Evolutionary conservation across 2,329 filamentous ascomycete genomes (phyloP).

Genomic region (Colletotrichum sansevieriae): DNA sequence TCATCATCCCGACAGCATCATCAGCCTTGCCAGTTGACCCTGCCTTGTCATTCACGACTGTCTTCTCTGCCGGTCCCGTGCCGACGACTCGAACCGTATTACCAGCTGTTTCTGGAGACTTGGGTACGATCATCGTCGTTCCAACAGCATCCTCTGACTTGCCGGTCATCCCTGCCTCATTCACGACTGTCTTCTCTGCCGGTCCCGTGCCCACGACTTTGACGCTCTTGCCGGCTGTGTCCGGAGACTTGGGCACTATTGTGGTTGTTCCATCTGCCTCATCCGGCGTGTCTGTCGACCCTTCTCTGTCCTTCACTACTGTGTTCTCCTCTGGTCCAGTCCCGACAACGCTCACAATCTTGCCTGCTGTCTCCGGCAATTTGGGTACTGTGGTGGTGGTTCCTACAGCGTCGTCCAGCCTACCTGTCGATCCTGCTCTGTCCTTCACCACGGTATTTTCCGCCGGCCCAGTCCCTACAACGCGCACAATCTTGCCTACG

Average conservation of each 20-base stretch:
- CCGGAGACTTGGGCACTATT: background rate
- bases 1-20: background rate
- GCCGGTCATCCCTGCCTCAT: slow-evolving; percentile 2
- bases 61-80: slow-evolving; percentile 1
- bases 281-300: background rate
- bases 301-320: background rate
- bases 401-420: background rate
- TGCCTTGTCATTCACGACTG: slow-evolving; percentile 5
- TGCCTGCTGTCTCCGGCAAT: background rate
- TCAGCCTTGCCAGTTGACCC: background rate
- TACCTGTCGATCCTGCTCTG: background rate
- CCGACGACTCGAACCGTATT: background rate
- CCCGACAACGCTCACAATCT: background rate
- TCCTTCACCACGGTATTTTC: slow-evolving; percentile 19
- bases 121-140: slow-evolving; percentile 16
- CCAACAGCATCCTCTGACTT: slow-evolving; percentile 3
- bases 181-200: slow-evolving; percentile 8
- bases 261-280: background rate
- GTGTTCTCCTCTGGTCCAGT: background rate
- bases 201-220: background rate
- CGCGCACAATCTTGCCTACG: background rate
- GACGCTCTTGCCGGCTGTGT: background rate
- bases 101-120: background rate
- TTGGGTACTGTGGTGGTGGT: background rate
- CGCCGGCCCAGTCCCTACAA: background rate